These are phyloP conservation scores for Candida freyschussii DNA, from an alignment of 1,139 yeast genomes.

Conservation along the genomic window DNA sequence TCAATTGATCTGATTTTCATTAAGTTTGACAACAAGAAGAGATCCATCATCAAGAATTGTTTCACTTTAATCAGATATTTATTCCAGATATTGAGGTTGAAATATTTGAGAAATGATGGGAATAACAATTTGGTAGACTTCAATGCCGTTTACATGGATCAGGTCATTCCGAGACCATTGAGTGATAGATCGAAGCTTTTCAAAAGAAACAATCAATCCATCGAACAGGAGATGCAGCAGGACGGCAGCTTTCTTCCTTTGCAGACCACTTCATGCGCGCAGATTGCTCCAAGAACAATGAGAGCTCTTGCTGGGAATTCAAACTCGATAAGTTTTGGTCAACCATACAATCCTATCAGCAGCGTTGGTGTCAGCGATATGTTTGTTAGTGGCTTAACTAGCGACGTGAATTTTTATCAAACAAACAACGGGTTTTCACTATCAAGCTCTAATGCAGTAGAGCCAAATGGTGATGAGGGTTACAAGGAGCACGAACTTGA, in stretches of 20 bases:
- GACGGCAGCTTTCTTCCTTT: conserved; percentile 8
- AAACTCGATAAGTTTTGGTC: conserved; percentile 16
- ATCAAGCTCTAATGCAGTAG: conserved; percentile 1
- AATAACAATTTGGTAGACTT: conserved; percentile 18
- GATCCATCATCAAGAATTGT: conserved; percentile 29
- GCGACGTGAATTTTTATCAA: conserved; percentile 17
- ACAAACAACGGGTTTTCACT: no score
- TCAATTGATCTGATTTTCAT: conserved; percentile 28
- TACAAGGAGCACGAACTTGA: conserved; percentile 24
- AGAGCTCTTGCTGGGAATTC: conserved; percentile 26
- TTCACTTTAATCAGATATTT: conserved; percentile 28
- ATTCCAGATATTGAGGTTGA: conserved; percentile 27
- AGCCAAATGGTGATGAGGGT: conserved; percentile 18
- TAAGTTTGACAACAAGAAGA: conserved; percentile 28
- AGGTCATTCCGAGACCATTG: conserved; percentile 24
- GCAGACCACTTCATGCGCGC: conserved; percentile 30
- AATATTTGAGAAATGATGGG: conserved; percentile 22
- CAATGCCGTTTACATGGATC: conserved; percentile 22
- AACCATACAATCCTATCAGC: conserved; percentile 13
- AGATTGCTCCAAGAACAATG: conserved; percentile 34
- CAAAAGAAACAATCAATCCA: not conserved
- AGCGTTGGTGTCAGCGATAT: conserved; percentile 24
- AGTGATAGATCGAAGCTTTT: conserved; percentile 10
- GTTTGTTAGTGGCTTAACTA: conserved; percentile 24
- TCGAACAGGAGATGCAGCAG: conserved; percentile 4